Conservation (phyloP, 75 land plant genomes). For the Isoetes taiwanensis region DNA sequence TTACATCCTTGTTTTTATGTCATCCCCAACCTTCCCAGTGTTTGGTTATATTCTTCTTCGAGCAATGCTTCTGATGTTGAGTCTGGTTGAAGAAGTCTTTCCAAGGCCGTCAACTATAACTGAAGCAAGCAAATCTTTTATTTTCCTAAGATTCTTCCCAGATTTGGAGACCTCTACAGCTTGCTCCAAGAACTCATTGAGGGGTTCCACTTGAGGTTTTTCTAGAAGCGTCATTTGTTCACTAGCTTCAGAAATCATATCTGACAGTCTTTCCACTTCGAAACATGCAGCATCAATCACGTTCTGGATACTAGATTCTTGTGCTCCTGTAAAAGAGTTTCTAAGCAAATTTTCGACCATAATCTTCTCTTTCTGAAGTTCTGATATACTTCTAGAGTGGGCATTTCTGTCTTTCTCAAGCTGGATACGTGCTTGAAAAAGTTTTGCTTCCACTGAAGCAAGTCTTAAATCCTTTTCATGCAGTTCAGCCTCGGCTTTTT, state of each 20-base stretch:
- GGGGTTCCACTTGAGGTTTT: constrained; percentile 7
- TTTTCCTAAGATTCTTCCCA: constrained; percentile 9
- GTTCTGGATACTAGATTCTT: constrained; percentile 1
- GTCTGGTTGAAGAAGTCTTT: too few species aligned
- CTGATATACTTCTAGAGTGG: constrained; percentile 6
- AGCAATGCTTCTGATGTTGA: too few species aligned
- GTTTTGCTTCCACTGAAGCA: constrained; percentile 17
- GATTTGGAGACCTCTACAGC: constrained; percentile 11
- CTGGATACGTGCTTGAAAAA: constrained; percentile 3
- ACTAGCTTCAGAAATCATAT: constrained; percentile 6
- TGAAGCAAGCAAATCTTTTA: constrained; percentile 9
- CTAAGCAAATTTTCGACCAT: background rate
- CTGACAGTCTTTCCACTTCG: constrained; percentile 4
- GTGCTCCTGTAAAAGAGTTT: background rate
- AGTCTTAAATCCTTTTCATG: constrained; percentile 9
- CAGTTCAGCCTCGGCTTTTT: constrained; percentile 3
- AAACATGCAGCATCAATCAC: background rate
- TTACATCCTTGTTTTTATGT: too few species aligned
- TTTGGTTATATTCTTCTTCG: too few species aligned
- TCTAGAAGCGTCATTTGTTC: background rate
- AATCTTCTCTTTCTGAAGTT: constrained; percentile 14
- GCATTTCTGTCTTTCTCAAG: background rate
- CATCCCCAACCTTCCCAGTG: too few species aligned
- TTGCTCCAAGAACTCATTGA: background rate
- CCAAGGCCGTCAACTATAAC: too few species aligned